Conservation (phyloP, 2,329 filamentous ascomycete species). For the Microdochium bolleyi region DNA sequence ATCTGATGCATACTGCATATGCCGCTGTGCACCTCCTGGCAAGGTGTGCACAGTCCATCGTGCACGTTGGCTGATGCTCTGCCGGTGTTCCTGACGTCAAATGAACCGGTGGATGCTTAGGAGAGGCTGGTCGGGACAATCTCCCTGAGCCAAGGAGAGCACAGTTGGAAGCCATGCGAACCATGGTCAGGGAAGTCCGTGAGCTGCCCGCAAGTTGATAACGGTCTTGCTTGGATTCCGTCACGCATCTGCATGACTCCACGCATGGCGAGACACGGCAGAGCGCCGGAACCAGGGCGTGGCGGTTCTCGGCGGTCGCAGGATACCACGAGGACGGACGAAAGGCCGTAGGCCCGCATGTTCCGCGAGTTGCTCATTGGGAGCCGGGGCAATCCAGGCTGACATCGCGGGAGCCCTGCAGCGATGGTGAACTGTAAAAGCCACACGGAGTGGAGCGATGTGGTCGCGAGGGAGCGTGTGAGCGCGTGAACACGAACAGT, state of each 20-base stretch:
- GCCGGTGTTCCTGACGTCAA: too few relatives aligned
- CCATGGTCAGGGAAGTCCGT: neutral
- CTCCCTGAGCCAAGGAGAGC: too few relatives aligned
- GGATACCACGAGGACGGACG: neutral
- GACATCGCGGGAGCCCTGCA: too few relatives aligned
- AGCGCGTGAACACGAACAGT: neutral
- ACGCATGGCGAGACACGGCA: neutral
- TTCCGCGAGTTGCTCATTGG: neutral
- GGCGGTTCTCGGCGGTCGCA: neutral
- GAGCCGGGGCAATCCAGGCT: neutral
- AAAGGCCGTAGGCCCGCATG: neutral
- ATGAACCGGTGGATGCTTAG: too few relatives aligned
- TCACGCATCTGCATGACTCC: neutral
- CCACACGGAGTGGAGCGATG: neutral
- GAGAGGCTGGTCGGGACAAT: too few relatives aligned
- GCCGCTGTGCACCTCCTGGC: neutral
- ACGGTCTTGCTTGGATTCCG: neutral
- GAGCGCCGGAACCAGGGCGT: neutral
- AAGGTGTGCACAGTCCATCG: too few relatives aligned
- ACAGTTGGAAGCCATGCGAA: neutral
- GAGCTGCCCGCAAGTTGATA: neutral
- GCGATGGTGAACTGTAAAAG: too few relatives aligned
- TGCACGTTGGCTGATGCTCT: too few relatives aligned
- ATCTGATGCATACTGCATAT: neutral
- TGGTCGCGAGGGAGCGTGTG: neutral